A percentile compares a stretch with the other conserved stretches of the same genome.
Evolutionary conservation across 345 rosid genomes (phyloP).

Genomic region (Conringia planisiliqua): DNA sequence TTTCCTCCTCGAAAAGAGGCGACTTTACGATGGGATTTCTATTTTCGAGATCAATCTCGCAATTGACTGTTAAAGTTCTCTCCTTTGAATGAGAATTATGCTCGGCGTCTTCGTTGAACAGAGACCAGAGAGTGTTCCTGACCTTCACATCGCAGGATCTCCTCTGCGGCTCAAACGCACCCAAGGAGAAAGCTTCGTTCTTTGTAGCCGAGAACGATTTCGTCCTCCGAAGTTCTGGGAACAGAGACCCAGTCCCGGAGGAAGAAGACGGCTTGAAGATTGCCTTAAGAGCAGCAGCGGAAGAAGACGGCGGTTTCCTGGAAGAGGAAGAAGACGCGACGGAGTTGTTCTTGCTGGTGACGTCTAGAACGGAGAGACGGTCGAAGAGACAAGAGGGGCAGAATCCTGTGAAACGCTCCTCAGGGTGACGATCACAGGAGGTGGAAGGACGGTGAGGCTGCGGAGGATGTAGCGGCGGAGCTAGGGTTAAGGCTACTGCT

Average conservation of each 20-base stretch:
- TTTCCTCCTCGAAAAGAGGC: slow-evolving; percentile 49
- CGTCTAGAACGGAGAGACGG: slow-evolving; percentile 71
- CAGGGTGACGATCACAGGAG: slow-evolving; percentile 86
- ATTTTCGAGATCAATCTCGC: slow-evolving; percentile 37
- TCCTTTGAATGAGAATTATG: slow-evolving; percentile 38
- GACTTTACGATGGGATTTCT: slow-evolving; percentile 35
- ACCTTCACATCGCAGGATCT: slow-evolving; percentile 94
- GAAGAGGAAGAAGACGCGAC: slow-evolving; percentile 45
- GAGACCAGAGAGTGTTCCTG: slow-evolving; percentile 73
- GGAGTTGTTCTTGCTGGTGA: slow-evolving; percentile 24
- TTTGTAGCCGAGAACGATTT: slow-evolving; percentile 92
- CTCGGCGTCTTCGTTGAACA: slow-evolving; percentile 67
- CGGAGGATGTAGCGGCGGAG: slow-evolving; percentile 67
- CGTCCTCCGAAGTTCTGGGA: slow-evolving; percentile 88
- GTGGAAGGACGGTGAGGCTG: slow-evolving; percentile 86
- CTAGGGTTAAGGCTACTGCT: slow-evolving; percentile 33
- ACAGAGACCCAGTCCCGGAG: slow-evolving; percentile 23
- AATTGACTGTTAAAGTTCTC: slow-evolving; percentile 14
- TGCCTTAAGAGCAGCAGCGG: slow-evolving; percentile 55
- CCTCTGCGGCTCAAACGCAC: slow-evolving; percentile 91
- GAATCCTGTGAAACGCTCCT: slow-evolving; percentile 84
- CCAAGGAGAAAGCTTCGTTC: slow-evolving; percentile 74
- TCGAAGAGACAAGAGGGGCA: slow-evolving; percentile 98
- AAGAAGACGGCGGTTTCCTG: slow-evolving; percentile 51
- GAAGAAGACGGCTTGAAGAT: slow-evolving; percentile 43